A percentile compares a stretch with the other conserved stretches of the same genome.
Evolutionary conservation across 768 basidiomycete genomes (phyloP).

Genomic region (Hygrophoropsis aurantiaca): DNA sequence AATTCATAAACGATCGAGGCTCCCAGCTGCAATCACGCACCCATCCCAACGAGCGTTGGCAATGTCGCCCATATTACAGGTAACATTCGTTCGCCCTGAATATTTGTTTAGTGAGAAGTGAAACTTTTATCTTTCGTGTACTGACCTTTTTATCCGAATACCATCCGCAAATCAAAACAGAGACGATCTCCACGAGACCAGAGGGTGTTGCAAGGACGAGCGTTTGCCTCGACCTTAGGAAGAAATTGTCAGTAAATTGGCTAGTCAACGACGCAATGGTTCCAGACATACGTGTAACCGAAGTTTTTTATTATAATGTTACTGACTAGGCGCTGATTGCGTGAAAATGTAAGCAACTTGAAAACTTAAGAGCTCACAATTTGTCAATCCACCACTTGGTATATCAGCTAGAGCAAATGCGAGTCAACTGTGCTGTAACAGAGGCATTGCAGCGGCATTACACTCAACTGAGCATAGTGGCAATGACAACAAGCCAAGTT

Average conservation of each 20-base stretch:
- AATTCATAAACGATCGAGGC: background rate
- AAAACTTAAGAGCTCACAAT: conserved; percentile 11
- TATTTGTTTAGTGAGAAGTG: background rate
- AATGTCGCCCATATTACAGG: conserved; percentile 18
- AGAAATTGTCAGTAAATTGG: background rate
- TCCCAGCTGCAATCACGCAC: background rate
- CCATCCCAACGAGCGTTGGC: conserved; percentile 17
- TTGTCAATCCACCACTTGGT: conserved; percentile 18
- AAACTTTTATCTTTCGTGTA: too few relatives aligned
- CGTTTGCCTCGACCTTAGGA: conserved; percentile 14
- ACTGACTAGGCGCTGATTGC: conserved; percentile 6
- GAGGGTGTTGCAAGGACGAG: conserved; percentile 23
- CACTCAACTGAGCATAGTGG: conserved; percentile 21
- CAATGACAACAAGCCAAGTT: conserved; percentile 28
- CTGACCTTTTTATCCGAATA: conserved; percentile 20
- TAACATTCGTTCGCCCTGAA: conserved; percentile 18
- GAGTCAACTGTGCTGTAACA: background rate
- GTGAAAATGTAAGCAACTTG: conserved; percentile 3
- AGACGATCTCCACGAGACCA: conserved; percentile 19
- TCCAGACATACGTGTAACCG: conserved; percentile 15
- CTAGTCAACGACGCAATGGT: background rate
- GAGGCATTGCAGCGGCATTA: background rate
- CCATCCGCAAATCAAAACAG: conserved; percentile 19
- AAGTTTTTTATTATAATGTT: conserved; percentile 22
- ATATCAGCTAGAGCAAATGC: conserved; percentile 14